Percentiles rank a stretch among this genome's conserved stretches.
These are phyloP conservation scores for Biscogniauxia mediterranea DNA, from an alignment of 2,329 filamentous ascomycete genomes.

Conservation along the genomic window DNA sequence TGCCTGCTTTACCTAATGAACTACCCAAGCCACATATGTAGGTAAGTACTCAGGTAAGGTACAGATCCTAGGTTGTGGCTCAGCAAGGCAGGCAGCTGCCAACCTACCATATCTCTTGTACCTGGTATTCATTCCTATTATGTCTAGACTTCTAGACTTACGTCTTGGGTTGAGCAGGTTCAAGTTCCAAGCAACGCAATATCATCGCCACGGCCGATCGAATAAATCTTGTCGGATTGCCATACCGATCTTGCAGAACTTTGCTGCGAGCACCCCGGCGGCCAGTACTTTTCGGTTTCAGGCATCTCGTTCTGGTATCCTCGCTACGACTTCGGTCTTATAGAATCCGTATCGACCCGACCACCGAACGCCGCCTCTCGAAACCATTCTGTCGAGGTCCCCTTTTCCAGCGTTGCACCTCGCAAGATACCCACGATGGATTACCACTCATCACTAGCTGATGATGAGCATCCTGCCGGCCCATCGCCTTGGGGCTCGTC, in stretches of 20 bases:
- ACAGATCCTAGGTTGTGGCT: too few species aligned
- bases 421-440: slow-evolving; percentile 45
- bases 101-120: too few species aligned
- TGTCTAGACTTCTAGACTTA: neutral
- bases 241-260: neutral
- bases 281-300: too few species aligned
- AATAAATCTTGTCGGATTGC: neutral
- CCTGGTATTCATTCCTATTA: too few species aligned
- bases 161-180: too few species aligned
- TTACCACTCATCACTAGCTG: slow-evolving; percentile 55
- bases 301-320: neutral
- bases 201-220: neutral
- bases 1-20: too few species aligned
- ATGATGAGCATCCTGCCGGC: slow-evolving; percentile 51
- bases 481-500: slow-evolving; percentile 57
- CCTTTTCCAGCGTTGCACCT: slow-evolving; percentile 7
- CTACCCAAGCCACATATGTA: too few species aligned
- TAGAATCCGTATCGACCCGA: neutral
- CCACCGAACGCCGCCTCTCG: slow-evolving; percentile 5
- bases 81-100: too few species aligned
- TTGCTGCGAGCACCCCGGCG: neutral
- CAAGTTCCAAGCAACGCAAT: neutral
- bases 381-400: slow-evolving; percentile 4
- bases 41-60: too few species aligned
- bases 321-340: neutral